Evolutionary conservation across 371 early-diverging fungal genomes (phyloP).

Genomic region (Zychaea mexicana): DNA sequence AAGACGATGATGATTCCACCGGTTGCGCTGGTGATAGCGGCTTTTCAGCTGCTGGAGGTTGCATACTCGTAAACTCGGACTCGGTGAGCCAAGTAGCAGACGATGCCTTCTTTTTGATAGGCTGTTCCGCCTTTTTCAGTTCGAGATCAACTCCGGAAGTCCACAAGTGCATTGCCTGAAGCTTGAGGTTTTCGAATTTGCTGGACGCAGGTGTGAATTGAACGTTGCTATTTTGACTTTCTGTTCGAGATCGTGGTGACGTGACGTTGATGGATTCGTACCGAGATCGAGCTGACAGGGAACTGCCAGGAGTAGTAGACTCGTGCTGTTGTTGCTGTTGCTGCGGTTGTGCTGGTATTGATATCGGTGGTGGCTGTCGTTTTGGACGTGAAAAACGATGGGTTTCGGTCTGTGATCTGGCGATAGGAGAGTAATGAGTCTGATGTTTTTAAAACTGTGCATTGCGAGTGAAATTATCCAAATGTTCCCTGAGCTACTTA

Average conservation of each 20-base stretch:
- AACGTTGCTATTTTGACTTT: slow-evolving; percentile 5
- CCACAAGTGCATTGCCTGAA: slow-evolving; percentile 32
- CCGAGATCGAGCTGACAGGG: no score
- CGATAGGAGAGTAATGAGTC: no score
- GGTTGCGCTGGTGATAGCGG: no score
- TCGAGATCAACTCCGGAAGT: slow-evolving; percentile 31
- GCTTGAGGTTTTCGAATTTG: slow-evolving; percentile 31
- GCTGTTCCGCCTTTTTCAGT: slow-evolving; percentile 7
- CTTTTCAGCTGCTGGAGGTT: no score
- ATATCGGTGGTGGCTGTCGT: no score
- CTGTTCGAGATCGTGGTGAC: not conserved
- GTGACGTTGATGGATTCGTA: not conserved
- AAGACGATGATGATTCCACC: no score
- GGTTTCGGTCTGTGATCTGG: not conserved
- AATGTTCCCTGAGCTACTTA: not conserved
- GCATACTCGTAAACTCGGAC: slow-evolving; percentile 18
- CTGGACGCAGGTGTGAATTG: slow-evolving; percentile 1
- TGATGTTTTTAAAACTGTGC: no score
- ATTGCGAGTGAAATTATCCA: no score
- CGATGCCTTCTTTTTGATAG: slow-evolving; percentile 17
- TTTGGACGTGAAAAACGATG: no score
- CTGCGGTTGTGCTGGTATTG: no score
- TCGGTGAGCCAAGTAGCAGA: slow-evolving; percentile 25
- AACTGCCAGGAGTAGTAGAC: no score
- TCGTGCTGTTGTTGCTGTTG: no score